phyloP scores from a whole-genome alignment of 805 yeast genomes.

The Maudiozyma bulderi region DNA sequence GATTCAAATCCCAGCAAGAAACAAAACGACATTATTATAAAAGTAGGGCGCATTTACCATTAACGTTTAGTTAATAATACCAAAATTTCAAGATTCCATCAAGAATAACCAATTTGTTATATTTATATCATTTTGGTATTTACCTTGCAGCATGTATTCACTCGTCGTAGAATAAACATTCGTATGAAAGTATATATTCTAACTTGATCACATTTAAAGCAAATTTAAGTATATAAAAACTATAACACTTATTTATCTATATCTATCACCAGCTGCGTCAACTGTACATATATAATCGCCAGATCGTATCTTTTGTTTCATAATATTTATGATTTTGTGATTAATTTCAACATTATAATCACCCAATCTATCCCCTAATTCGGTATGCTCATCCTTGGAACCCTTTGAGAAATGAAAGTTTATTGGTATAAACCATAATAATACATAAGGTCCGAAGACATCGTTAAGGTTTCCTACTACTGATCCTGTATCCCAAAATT shows the following conservation, averaged over 20 bases:
- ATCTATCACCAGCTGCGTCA: slow-evolving; percentile 3
- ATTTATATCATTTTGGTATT: background rate
- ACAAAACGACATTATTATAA: background rate
- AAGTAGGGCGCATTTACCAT: background rate
- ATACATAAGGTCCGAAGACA: slow-evolving; percentile 21
- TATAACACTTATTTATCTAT: background rate
- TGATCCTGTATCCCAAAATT: slow-evolving; percentile 18
- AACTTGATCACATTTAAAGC: background rate
- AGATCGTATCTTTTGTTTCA: slow-evolving; percentile 20
- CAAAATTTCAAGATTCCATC: background rate
- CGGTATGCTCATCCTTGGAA: background rate
- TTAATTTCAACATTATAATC: slow-evolving; percentile 24
- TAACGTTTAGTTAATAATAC: background rate
- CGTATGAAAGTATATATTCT: background rate
- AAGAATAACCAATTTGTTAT: background rate
- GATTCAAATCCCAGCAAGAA: too few relatives aligned
- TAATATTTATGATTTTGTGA: slow-evolving; percentile 5
- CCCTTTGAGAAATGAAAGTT: background rate
- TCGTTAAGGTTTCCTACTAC: slow-evolving; percentile 21
- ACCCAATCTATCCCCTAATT: slow-evolving; percentile 13
- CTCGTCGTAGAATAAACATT: background rate
- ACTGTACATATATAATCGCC: slow-evolving; percentile 19
- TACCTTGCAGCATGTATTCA: too few relatives aligned
- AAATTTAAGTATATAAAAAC: too few relatives aligned
- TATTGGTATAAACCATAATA: slow-evolving; percentile 27